Percentiles rank a stretch among this genome's conserved stretches.
Evolutionary conservation across 345 rosid species (phyloP).

Genomic region (Jatropha curcas): DNA sequence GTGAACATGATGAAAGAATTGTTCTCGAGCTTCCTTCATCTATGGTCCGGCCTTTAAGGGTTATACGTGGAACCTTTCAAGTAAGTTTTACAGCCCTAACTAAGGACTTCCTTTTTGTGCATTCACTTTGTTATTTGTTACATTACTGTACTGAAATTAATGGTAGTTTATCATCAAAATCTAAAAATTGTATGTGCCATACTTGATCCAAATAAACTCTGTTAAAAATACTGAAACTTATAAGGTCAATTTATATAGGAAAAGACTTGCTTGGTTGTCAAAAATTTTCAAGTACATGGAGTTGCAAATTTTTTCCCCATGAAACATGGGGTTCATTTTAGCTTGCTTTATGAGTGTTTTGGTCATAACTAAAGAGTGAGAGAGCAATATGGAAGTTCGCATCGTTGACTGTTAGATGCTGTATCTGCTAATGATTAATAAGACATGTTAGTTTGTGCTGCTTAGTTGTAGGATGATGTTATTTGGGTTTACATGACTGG

Average conservation of each 20-base stretch:
- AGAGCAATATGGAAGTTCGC: neutral
- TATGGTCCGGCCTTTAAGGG: slow-evolving; percentile 90
- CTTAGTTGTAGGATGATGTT: neutral
- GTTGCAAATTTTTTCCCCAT: neutral
- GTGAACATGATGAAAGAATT: slow-evolving; percentile 88
- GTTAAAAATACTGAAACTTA: neutral
- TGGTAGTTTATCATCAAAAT: neutral
- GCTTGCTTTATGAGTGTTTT: neutral
- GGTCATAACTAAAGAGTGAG: neutral
- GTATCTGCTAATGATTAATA: neutral
- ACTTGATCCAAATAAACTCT: neutral
- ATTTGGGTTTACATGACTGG: neutral
- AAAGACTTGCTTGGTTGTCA: neutral
- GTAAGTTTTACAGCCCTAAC: slow-evolving; percentile 42
- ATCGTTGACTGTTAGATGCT: neutral
- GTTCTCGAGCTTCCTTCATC: slow-evolving; percentile 90
- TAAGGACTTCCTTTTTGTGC: neutral
- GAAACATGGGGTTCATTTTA: neutral
- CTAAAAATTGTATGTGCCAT: neutral
- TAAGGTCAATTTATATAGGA: neutral
- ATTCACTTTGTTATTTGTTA: no score
- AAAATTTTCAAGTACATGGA: neutral
- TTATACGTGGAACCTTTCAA: slow-evolving; percentile 88
- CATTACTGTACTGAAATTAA: neutral
- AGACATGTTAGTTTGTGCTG: neutral